Percentiles rank a stretch among this genome's conserved stretches.
These are phyloP conservation scores for Epichloe sibirici DNA, from an alignment of 2,329 filamentous ascomycete species.

Conservation along the genomic window DNA sequence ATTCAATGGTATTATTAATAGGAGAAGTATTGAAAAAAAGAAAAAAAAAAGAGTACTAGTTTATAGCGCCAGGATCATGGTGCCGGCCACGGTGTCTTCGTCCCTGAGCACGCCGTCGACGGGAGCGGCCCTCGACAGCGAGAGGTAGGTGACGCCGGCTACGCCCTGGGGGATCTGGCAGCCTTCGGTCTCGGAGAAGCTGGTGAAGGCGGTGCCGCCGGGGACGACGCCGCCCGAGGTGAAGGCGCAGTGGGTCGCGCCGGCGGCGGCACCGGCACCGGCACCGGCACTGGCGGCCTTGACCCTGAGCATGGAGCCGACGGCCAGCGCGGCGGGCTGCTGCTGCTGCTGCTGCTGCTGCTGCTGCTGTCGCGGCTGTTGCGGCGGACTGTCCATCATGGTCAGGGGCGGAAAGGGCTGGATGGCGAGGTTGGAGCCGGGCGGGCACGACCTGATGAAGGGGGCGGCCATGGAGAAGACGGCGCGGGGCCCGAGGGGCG, in stretches of 20 bases:
- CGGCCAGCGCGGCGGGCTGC: slow-evolving; percentile 23
- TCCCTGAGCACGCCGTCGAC: slow-evolving; percentile 42
- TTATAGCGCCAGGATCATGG: slow-evolving; percentile 41
- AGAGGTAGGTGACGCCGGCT: slow-evolving; percentile 54
- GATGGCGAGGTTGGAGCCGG: slow-evolving; percentile 51
- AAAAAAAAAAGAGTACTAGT: neutral
- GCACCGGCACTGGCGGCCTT: slow-evolving; percentile 32
- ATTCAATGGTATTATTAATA: too few species aligned
- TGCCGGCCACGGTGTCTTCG: slow-evolving; percentile 53
- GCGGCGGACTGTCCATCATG: slow-evolving; percentile 20
- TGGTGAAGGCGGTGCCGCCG: slow-evolving; percentile 47
- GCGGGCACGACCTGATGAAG: slow-evolving; percentile 60
- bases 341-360: slow-evolving; percentile 16
- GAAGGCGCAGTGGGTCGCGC: slow-evolving; percentile 52
- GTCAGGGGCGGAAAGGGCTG: slow-evolving; percentile 47
- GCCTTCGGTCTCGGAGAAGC: slow-evolving; percentile 36
- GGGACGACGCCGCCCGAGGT: slow-evolving; percentile 45
- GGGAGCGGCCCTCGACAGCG: slow-evolving; percentile 44
- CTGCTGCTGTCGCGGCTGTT: slow-evolving; percentile 11
- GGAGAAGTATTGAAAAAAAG: neutral
- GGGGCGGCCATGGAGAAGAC: slow-evolving; percentile 63
- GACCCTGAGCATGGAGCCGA: slow-evolving; percentile 23
- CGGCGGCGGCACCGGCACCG: slow-evolving; percentile 23
- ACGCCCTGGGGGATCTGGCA: slow-evolving; percentile 52
- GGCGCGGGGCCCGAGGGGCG: slow-evolving; percentile 52